Percentiles rank a stretch among this genome's conserved stretches.
Conservation (phyloP, 352 stramenopile species). For the Phytophthora hibernalis region DNA sequence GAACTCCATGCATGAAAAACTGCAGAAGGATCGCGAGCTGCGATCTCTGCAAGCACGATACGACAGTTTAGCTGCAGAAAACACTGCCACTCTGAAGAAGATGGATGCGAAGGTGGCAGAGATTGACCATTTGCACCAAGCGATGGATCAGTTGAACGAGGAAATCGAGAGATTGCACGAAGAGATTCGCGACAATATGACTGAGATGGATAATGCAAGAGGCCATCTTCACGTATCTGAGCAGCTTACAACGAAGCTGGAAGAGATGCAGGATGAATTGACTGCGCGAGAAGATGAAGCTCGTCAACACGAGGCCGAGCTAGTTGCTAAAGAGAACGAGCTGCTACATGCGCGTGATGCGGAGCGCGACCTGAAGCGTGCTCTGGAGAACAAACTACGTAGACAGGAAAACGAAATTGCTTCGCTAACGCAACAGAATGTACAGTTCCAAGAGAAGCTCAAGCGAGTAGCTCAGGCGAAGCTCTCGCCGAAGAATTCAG, state of each 20-base stretch:
- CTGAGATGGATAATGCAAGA: slow-evolving; percentile 51
- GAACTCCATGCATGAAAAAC: slow-evolving; percentile 54
- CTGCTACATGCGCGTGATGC: slow-evolving; percentile 24
- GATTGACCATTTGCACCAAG: slow-evolving; percentile 24
- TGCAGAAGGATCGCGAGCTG: slow-evolving; percentile 58
- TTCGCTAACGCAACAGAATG: slow-evolving; percentile 36
- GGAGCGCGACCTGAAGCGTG: slow-evolving; percentile 31
- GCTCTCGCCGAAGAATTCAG: slow-evolving; percentile 26
- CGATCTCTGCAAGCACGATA: slow-evolving; percentile 44
- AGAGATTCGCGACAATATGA: slow-evolving; percentile 49
- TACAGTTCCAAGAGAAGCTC: slow-evolving; percentile 36
- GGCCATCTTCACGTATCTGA: slow-evolving; percentile 50
- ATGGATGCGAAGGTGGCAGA: slow-evolving; percentile 39
- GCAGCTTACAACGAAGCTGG: slow-evolving; percentile 55
- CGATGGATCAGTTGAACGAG: slow-evolving; percentile 37
- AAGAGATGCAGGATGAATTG: slow-evolving; percentile 47
- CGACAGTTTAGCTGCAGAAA: slow-evolving; percentile 41
- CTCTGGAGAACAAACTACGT: slow-evolving; percentile 29
- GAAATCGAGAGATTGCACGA: slow-evolving; percentile 43
- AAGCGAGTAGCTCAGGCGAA: slow-evolving; percentile 36
- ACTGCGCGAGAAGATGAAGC: slow-evolving; percentile 36
- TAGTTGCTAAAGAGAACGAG: slow-evolving; percentile 41
- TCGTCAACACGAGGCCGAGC: slow-evolving; percentile 40
- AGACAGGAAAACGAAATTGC: slow-evolving; percentile 40
- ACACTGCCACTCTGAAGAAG: slow-evolving; percentile 20